Evolutionary conservation across 148 eudicot species (phyloP), one percentile per base, ranked within the genome.

Genomic region (Cornus suecica): DNA sequence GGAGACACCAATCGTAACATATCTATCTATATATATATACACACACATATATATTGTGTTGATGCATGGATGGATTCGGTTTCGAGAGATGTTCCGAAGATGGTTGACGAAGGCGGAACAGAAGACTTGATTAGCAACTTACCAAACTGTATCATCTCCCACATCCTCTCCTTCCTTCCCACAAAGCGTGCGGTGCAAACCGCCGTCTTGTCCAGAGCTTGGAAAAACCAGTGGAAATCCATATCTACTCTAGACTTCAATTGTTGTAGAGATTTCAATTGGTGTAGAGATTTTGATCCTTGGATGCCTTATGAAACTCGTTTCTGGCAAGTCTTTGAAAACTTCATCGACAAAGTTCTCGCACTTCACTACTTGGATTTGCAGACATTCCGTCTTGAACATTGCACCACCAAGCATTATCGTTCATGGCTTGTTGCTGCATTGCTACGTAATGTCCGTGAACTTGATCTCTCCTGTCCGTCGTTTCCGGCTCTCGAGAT

Each of bases 121-220:
- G 71, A 52, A n/a, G n/a, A n/a, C 61, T 65, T 66, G 71, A 45
- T 78, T 8, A 63, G 65, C 76, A 72, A 31, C 51, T 78, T 72
- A 56, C 67, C 72, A 0, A 61, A 31, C 52, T 28, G 20, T 0
- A 23, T 72, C n/a, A 71, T 71, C 32, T 7, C 13, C 25, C 16
- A 52, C 16, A 78, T 78, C 28, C 68, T 78, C 34, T 78, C 67
- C 11, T 37, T 37, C 42, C 76, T 78, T 54, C 54, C 78, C 13
- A 75, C 76, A 6, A 80, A 80, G 66, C 76, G 71, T 56, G 76
- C 48, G 8, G 68, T 58, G n/a, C 63, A 16, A 48, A 58, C 75
- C 10, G 32, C 48, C 24, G 54, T 37, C 28, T 65, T 54, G 68
- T 80, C 79, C 1, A 80, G 5, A 10, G 42, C 30, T 29, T 75